A percentile compares a stretch with the other conserved stretches of the same genome.
phyloP scores from a whole-genome alignment of 257 asterid species.

The Vinca minor region DNA sequence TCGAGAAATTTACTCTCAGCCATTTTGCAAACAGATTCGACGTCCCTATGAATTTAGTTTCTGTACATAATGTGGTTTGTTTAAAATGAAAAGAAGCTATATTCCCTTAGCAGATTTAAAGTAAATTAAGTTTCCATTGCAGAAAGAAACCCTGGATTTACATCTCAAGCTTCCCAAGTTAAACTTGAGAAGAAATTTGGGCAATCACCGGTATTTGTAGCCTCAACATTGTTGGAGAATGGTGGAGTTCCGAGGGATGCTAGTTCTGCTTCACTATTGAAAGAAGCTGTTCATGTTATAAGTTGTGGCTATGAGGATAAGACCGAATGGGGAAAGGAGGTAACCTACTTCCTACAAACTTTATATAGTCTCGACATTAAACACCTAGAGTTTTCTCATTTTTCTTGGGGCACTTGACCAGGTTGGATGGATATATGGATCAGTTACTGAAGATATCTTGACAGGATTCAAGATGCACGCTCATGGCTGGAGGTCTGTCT shows the following conservation, averaged over 20 bases:
- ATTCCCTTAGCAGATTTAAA: not conserved
- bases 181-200: constrained; percentile 80
- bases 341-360: constrained; percentile 12
- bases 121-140: constrained; percentile 15
- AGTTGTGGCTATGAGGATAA: constrained; percentile 92
- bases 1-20: too few species aligned
- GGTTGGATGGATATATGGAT: constrained; percentile 98
- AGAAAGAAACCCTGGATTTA: constrained; percentile 32
- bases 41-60: not conserved
- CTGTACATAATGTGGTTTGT: not conserved
- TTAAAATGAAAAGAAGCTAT: not conserved
- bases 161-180: constrained; percentile 41
- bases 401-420: constrained; percentile 13
- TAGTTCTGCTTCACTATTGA: constrained; percentile 39
- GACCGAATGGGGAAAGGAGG: constrained; percentile 98
- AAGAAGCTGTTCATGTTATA: constrained; percentile 91
- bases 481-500: constrained; percentile 93
- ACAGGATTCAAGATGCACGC: constrained; percentile 98
- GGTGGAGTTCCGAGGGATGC: constrained; percentile 50
- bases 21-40: not conserved
- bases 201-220: constrained; percentile 71
- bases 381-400: not conserved
- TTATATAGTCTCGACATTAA: not conserved
- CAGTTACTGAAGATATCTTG: constrained; percentile 86
- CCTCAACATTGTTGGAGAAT: constrained; percentile 57